Evolutionary conservation across 208 protist genomes (phyloP), one percentile per base, ranked within the genome.

Genomic region (Acanthamoeba castellanii): DNA sequence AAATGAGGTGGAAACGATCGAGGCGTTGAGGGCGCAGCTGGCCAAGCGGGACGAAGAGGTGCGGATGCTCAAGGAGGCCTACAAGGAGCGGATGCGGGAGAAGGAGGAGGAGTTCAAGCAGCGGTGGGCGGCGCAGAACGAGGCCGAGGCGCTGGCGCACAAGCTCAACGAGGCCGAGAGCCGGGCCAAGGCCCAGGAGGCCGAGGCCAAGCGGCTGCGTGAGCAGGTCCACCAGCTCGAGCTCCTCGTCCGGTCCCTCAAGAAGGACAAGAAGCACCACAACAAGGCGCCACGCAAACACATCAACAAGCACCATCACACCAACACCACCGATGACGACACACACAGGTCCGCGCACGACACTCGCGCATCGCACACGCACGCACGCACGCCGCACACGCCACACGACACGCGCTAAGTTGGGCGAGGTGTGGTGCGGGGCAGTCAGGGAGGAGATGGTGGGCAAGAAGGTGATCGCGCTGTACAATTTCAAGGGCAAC

Each of bases 91-190:
- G 11, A n/a, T 76, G 68, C 68, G 34, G 22, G 68, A 76, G 68
- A 76, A 76, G 68, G 68, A 76, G 68, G 68, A 76, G 34, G 68
- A 76, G 68, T 76, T 76, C 68, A 76, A 76, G 68, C 11, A 76
- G 8, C 68, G 68, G 34, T 76, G 68, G 68, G 68, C 11, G 34
- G 68, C 27, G 22, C n/a, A 76, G 68, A 76, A 76, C 34, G 18
- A 76, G 34, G 68, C 68, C 68, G 68, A 76, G n/a, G 30, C n/a
- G n/a, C 68, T 76, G 7, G 34, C 68, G 68, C 68, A 42, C 68
- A n/a, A 76, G 68, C 68, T 76, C 32, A 76, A 76, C 68, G 68
- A 11, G 68, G 68, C 68, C 32, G 68, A 76, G 68, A 76, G 68
- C 68, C 3, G 27, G 18, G 27, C 34, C 18, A 11, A 27, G 18